These are phyloP conservation scores for Zygosaccharomyces bisporus DNA, from an alignment of 805 yeast species.

Conservation along the genomic window DNA sequence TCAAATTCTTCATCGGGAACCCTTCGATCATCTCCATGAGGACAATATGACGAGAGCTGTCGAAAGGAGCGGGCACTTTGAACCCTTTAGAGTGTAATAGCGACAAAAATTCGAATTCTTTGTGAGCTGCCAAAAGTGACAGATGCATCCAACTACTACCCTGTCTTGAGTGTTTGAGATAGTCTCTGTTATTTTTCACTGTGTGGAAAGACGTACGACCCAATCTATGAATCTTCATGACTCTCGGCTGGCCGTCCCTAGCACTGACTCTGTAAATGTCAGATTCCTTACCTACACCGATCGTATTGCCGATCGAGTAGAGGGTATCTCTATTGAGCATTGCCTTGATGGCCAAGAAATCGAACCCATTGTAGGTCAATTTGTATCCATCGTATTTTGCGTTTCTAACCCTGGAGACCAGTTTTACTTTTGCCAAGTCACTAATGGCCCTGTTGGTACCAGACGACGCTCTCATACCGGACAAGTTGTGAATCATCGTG, in stretches of 20 bases:
- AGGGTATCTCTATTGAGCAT: conserved; percentile 71
- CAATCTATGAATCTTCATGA: conserved; percentile 84
- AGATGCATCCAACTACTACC: conserved; percentile 90
- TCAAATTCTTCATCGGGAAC: conserved; percentile 81
- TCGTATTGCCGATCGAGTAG: conserved; percentile 76
- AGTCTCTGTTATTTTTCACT: conserved; percentile 91
- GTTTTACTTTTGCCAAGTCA: conserved; percentile 80
- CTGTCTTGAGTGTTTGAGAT: conserved; percentile 59
- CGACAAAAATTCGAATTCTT: conserved; percentile 86
- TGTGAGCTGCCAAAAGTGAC: conserved; percentile 84
- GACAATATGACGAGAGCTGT: conserved; percentile 85
- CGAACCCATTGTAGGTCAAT: conserved; percentile 84
- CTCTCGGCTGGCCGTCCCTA: conserved; percentile 58
- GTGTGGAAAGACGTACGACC: conserved; percentile 93
- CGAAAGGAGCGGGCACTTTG: conserved; percentile 83
- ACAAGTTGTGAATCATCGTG: conserved; percentile 69
- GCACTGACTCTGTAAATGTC: conserved; percentile 86
- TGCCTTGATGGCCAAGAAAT: conserved; percentile 83
- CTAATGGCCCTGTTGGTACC: conserved; percentile 75
- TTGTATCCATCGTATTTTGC: conserved; percentile 95
- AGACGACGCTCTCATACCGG: conserved; percentile 70
- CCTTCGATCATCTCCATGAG: conserved; percentile 90
- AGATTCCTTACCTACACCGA: conserved; percentile 97
- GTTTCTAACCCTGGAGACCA: conserved; percentile 75
- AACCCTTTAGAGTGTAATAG: conserved; percentile 72